These are phyloP conservation scores for Nigrospora sphaerica DNA, from an alignment of 2,329 filamentous ascomycete species.

Conservation along the genomic window DNA sequence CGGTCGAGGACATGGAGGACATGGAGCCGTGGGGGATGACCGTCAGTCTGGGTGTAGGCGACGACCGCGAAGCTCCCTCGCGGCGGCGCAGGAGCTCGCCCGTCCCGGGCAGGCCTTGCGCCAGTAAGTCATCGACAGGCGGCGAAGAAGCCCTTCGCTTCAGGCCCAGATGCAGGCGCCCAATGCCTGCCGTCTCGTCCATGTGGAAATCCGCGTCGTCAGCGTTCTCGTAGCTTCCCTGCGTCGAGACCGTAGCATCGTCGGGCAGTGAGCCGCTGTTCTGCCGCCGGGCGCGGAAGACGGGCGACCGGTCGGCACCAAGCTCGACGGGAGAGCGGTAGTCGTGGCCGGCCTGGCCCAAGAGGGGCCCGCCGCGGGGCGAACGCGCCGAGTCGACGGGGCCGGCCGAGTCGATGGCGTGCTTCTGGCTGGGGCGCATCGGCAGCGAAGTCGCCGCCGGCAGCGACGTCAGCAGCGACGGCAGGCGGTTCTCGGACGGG, in stretches of 20 bases:
- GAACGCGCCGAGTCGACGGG: conserved; percentile 41
- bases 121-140: conserved; percentile 36
- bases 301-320: conserved; percentile 42
- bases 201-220: conserved; percentile 39
- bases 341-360: conserved; percentile 26
- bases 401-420: conserved; percentile 34
- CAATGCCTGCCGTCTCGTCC: conserved; percentile 35
- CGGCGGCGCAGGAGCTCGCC: conserved; percentile 40
- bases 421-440: conserved; percentile 30
- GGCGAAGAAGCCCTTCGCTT: conserved; percentile 53
- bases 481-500: conserved; percentile 27
- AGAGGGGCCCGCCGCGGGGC: conserved; percentile 35
- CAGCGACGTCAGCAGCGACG: conserved; percentile 28
- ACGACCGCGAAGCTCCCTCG: conserved; percentile 40
- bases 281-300: conserved; percentile 35
- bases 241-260: conserved; percentile 35
- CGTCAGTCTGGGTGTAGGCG: conserved; percentile 43
- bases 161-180: conserved; percentile 38
- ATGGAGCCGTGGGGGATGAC: conserved; percentile 37
- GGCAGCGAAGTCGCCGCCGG: conserved; percentile 30
- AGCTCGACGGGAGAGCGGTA: conserved; percentile 37
- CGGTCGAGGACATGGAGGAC: conserved; percentile 35
- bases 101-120: conserved; percentile 29
- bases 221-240: conserved; percentile 38
- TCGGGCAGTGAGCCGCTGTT: conserved; percentile 39